Evolutionary conservation across 2,329 filamentous ascomycete genomes (phyloP).

Genomic region (Balansia obtecta): DNA sequence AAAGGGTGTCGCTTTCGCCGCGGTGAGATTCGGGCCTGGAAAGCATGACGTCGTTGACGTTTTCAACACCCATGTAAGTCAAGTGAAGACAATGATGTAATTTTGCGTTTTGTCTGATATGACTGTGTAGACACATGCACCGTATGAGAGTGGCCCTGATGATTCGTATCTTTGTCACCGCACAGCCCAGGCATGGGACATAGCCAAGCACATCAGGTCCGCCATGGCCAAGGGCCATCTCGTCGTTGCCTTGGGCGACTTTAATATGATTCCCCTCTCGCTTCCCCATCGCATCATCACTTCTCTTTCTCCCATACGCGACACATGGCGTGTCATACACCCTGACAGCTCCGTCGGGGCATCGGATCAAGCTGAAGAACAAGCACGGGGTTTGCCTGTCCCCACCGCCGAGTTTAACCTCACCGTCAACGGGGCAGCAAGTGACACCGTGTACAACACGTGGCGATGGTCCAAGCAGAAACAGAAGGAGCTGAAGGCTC

Average conservation of each 20-base stretch:
- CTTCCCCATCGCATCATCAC: slow-evolving; percentile 76
- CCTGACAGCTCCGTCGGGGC: slow-evolving; percentile 74
- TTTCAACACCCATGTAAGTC: slow-evolving; percentile 74
- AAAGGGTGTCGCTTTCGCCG: slow-evolving; percentile 80
- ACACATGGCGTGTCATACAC: slow-evolving; percentile 75
- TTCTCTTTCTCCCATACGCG: slow-evolving; percentile 61
- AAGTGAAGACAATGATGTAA: neutral
- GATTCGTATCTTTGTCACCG: slow-evolving; percentile 87
- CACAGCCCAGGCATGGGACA: slow-evolving; percentile 88
- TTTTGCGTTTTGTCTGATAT: neutral
- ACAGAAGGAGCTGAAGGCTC: slow-evolving; percentile 52
- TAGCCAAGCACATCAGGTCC: slow-evolving; percentile 75
- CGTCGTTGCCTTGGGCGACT: slow-evolving; percentile 80
- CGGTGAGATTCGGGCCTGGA: slow-evolving; percentile 56
- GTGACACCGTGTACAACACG: slow-evolving; percentile 76
- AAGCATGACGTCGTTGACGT: slow-evolving; percentile 65
- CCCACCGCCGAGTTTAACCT: slow-evolving; percentile 73
- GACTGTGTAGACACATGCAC: slow-evolving; percentile 52
- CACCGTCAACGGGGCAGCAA: slow-evolving; percentile 71
- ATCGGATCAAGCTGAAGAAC: slow-evolving; percentile 54
- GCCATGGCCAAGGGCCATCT: slow-evolving; percentile 72
- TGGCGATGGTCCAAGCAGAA: slow-evolving; percentile 77
- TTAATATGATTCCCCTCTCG: slow-evolving; percentile 89
- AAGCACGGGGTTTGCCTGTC: slow-evolving; percentile 49
- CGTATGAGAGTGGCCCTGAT: slow-evolving; percentile 66